phyloP scores from a whole-genome alignment of 2,329 filamentous ascomycete species.

The Clonostachys chloroleuca region DNA sequence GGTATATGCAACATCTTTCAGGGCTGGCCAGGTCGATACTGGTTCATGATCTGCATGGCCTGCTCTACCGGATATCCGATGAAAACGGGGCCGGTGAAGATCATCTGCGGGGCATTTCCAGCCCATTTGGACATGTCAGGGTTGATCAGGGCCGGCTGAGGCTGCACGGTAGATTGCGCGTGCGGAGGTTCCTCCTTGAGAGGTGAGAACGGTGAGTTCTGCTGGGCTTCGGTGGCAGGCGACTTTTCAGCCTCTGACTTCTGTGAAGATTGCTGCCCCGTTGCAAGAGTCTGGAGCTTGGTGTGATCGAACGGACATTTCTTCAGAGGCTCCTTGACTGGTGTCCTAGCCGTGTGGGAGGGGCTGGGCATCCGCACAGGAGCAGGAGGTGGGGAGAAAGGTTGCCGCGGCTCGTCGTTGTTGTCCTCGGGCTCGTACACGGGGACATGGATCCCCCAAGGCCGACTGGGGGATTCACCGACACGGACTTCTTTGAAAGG shows the following conservation, averaged over 20 bases:
- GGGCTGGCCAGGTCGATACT: constrained; percentile 27
- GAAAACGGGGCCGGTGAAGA: constrained; percentile 91
- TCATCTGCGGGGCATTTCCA: constrained; percentile 55
- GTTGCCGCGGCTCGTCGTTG: constrained; percentile 27
- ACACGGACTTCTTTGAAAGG: constrained; percentile 86
- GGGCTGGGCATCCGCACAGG: constrained; percentile 45
- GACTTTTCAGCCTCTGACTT: constrained; percentile 7
- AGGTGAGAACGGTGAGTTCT: constrained; percentile 11
- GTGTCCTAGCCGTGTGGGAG: constrained; percentile 15
- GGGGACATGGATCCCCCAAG: constrained; percentile 88
- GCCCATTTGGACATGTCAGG: constrained; percentile 15
- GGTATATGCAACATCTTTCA: constrained; percentile 8
- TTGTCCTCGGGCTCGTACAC: constrained; percentile 32
- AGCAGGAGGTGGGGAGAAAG: constrained; percentile 53
- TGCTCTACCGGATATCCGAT: constrained; percentile 86
- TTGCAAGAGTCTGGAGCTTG: constrained; percentile 30
- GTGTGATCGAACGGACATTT: constrained; percentile 58
- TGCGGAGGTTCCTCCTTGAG: constrained; percentile 11
- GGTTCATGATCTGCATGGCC: constrained; percentile 70
- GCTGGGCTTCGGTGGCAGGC: background rate
- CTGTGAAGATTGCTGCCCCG: constrained; percentile 2
- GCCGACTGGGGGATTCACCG: constrained; percentile 86
- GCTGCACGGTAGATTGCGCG: constrained; percentile 8
- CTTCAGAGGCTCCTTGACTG: constrained; percentile 19
- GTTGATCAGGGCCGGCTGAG: constrained; percentile 50